Evolutionary conservation across 1,284 basidiomycete species (phyloP).

Genomic region (Wallemia hederae): DNA sequence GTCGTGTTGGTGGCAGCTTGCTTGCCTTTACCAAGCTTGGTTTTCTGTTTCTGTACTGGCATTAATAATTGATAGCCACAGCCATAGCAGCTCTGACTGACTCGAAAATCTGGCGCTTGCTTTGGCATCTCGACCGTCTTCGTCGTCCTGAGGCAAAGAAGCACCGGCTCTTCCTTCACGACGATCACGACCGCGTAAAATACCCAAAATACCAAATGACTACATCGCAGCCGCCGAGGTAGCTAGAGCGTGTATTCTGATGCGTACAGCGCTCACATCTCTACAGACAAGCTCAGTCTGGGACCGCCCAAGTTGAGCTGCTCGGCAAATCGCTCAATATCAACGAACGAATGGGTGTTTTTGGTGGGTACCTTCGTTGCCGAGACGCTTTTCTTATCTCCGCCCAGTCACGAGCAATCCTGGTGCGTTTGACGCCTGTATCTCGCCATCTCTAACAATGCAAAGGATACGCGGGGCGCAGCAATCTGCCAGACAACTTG

Average conservation of each 20-base stretch:
- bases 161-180: background rate
- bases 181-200: background rate
- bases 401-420: slow-evolving; percentile 86
- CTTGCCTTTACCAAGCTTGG: slow-evolving; percentile 89
- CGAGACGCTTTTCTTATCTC: slow-evolving; percentile 2
- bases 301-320: slow-evolving; percentile 53
- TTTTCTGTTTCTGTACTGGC: slow-evolving; percentile 53
- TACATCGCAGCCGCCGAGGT: too few relatives aligned
- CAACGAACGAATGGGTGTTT: slow-evolving; percentile 62
- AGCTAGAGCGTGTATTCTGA: background rate
- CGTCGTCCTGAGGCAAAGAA: too few relatives aligned
- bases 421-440: background rate
- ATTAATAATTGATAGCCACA: slow-evolving; percentile 2
- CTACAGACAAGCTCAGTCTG: background rate
- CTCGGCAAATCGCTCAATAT: slow-evolving; percentile 80
- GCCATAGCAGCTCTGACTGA: slow-evolving; percentile 1
- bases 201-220: background rate
- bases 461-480: slow-evolving; percentile 76
- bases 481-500: slow-evolving; percentile 82
- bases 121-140: background rate
- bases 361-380: background rate
- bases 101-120: background rate
- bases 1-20: slow-evolving; percentile 51
- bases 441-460: background rate
- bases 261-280: background rate